Conservation (phyloP, 306 rosid genomes). For the Potentilla sterilis region DNA sequence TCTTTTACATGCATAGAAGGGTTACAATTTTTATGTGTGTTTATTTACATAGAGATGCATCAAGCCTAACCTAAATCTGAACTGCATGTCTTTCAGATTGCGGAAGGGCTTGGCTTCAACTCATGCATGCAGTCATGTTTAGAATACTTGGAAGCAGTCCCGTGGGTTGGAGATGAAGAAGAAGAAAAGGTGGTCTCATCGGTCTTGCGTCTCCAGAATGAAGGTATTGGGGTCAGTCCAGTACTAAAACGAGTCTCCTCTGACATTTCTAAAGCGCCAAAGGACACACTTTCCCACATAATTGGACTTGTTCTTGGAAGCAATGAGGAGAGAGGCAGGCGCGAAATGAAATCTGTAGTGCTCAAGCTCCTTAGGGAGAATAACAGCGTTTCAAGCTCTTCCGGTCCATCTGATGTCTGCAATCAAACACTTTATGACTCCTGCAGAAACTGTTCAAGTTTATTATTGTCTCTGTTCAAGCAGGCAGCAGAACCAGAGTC, state of each 20-base stretch:
- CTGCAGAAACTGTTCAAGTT: slow-evolving; percentile 59
- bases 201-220: slow-evolving; percentile 66
- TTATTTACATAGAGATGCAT: not conserved
- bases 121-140: slow-evolving; percentile 79
- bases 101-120: slow-evolving; percentile 75
- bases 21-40: not conserved
- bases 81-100: slow-evolving; percentile 52
- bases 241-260: slow-evolving; percentile 87
- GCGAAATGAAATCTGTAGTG: slow-evolving; percentile 85
- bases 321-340: slow-evolving; percentile 83
- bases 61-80: slow-evolving; percentile 19
- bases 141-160: slow-evolving; percentile 93
- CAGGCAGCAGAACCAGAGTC: slow-evolving; percentile 58
- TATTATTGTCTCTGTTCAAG: slow-evolving; percentile 59
- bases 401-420: slow-evolving; percentile 53
- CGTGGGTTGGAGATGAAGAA: slow-evolving; percentile 93
- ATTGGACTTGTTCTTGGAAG: slow-evolving; percentile 82
- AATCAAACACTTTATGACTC: slow-evolving; percentile 56
- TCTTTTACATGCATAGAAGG: not conserved
- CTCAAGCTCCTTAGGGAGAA: slow-evolving; percentile 82
- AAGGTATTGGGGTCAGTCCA: slow-evolving; percentile 65
- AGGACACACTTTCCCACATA: slow-evolving; percentile 69
- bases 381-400: slow-evolving; percentile 45
- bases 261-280: slow-evolving; percentile 49
- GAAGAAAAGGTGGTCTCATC: slow-evolving; percentile 88